Conservation (phyloP, 2,329 filamentous ascomycete genomes). For the Akanthomyces lecanii region DNA sequence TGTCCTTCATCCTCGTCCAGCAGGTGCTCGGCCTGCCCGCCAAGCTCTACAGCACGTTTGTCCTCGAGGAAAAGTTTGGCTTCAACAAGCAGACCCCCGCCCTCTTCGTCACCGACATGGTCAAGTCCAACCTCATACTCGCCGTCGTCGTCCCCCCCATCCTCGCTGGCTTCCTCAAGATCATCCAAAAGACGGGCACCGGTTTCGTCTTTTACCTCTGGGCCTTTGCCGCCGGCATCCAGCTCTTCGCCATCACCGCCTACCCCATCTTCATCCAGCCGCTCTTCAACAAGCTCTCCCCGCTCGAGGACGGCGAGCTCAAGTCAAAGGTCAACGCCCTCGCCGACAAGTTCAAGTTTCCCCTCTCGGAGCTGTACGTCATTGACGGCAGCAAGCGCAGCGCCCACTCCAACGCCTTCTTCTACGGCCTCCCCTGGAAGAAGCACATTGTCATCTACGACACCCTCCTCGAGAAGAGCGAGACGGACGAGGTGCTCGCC, state of each 20-base stretch:
- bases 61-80: conserved; percentile 92
- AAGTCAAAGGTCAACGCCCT: conserved; percentile 85
- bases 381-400: conserved; percentile 89
- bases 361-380: conserved; percentile 86
- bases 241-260: conserved; percentile 92
- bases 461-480: conserved; percentile 92
- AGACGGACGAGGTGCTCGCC: conserved; percentile 86
- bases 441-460: conserved; percentile 99
- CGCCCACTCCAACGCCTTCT: conserved; percentile 87
- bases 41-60: conserved; percentile 89
- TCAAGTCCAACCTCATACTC: conserved; percentile 84
- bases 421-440: conserved; percentile 97
- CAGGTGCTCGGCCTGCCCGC: conserved; percentile 75
- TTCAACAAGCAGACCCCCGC: conserved; percentile 97
- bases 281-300: conserved; percentile 96
- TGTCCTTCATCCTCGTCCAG: conserved; percentile 78
- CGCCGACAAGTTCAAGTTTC: conserved; percentile 81
- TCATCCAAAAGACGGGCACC: conserved; percentile 89
- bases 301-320: conserved; percentile 78
- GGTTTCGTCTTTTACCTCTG: conserved; percentile 98
- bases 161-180: conserved; percentile 86
- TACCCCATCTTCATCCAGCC: conserved; percentile 93
- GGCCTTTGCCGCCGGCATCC: conserved; percentile 83
- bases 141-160: conserved; percentile 80
- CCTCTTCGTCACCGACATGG: conserved; percentile 82